A percentile compares a stretch with the other conserved stretches of the same genome.
Conservation (phyloP, 192 early-diverging fungal genomes). For the Polychytrium aggregatum region DNA sequence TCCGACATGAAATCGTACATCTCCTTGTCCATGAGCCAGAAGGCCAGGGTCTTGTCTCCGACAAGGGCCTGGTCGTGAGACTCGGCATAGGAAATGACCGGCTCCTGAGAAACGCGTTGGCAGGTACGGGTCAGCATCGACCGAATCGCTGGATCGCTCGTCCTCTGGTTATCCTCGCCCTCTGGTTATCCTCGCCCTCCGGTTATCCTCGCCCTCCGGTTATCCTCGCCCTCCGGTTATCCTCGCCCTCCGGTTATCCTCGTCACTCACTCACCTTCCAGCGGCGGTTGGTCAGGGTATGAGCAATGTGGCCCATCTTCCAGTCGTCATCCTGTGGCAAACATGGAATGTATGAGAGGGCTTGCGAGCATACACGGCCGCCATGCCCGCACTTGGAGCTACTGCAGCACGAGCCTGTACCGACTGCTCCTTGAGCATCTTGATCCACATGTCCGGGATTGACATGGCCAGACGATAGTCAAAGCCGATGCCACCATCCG, state of each 20-base stretch:
- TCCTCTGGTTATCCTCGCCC: no score
- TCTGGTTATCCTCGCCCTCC: no score
- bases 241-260: no score
- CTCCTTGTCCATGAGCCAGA: slow-evolving; percentile 99
- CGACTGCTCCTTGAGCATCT: slow-evolving; percentile 76
- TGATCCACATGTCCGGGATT: slow-evolving; percentile 99
- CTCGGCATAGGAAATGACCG: slow-evolving; percentile 90
- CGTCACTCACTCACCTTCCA: slow-evolving; percentile 53
- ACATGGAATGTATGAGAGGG: no score
- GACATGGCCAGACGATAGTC: slow-evolving; percentile 96
- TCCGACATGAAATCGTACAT: slow-evolving; percentile 97
- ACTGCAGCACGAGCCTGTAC: no score
- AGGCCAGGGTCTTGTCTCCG: slow-evolving; percentile 95
- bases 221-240: no score
- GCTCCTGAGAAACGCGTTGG: slow-evolving; percentile 56
- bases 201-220: no score
- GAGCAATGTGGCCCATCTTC: slow-evolving; percentile 75
- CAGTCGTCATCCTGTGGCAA: slow-evolving; percentile 87
- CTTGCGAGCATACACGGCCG: no score
- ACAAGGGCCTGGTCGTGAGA: slow-evolving; percentile 97
- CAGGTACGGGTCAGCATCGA: no score
- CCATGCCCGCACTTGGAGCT: no score
- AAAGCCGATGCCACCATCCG: slow-evolving; percentile 90
- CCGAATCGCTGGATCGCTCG: no score
- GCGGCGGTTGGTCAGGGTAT: slow-evolving; percentile 84